phyloP scores from a whole-genome alignment of 169 alveolate species.

The Cryptosporidium meleagridis region DNA sequence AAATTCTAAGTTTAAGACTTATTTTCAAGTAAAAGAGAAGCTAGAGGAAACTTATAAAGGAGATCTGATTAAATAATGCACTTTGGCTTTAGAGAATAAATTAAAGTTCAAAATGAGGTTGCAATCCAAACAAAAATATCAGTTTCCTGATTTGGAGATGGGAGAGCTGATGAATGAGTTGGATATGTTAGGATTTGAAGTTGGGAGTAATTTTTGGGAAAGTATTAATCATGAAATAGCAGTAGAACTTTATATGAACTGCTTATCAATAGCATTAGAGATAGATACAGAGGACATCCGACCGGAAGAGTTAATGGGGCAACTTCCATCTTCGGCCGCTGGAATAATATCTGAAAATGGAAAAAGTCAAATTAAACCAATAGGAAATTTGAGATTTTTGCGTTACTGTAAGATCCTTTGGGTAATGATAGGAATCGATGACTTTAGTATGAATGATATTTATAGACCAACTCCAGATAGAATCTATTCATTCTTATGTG shows the following conservation, averaged over 20 bases:
- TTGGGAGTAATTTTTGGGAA: slow-evolving; percentile 66
- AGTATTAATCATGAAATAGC: slow-evolving; percentile 59
- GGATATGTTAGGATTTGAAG: slow-evolving; percentile 70
- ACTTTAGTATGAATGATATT: slow-evolving; percentile 65
- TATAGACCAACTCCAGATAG: slow-evolving; percentile 72
- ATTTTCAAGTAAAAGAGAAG: not conserved
- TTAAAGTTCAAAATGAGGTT: not conserved
- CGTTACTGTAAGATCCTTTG: slow-evolving; percentile 63
- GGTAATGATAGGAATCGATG: slow-evolving; percentile 70
- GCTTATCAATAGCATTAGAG: slow-evolving; percentile 67
- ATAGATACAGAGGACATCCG: slow-evolving; percentile 67
- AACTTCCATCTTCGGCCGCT: slow-evolving; percentile 43
- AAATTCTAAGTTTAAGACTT: not conserved
- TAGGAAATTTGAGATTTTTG: slow-evolving; percentile 66
- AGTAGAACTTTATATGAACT: slow-evolving; percentile 54
- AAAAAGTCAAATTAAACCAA: slow-evolving; percentile 54
- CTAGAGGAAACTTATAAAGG: not conserved
- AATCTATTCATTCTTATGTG: slow-evolving; percentile 53
- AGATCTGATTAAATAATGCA: not conserved
- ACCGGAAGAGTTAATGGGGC: slow-evolving; percentile 63
- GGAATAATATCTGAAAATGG: slow-evolving; percentile 65
- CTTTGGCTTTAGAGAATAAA: not conserved
- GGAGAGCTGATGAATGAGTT: slow-evolving; percentile 60
- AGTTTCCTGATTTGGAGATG: slow-evolving; percentile 68
- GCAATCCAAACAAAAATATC: slow-evolving; percentile 34